These are phyloP conservation scores for Suillus tomentosus DNA, from an alignment of 768 basidiomycete genomes.

Conservation along the genomic window DNA sequence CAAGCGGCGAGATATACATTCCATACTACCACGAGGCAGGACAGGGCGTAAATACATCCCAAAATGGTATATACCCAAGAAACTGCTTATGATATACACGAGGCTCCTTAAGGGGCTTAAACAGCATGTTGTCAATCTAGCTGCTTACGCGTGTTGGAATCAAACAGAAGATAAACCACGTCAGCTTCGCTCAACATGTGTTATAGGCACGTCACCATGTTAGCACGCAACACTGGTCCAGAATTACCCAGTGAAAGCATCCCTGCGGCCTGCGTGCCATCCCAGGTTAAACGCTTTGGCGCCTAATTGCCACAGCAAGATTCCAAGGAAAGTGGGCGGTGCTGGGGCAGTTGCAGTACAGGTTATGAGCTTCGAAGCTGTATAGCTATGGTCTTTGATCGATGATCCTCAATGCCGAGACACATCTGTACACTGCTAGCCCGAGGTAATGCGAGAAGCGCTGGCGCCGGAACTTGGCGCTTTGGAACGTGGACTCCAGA, in stretches of 20 bases:
- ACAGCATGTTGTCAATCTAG: slow-evolving; percentile 2
- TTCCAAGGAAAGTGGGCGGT: background rate
- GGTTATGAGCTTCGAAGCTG: background rate
- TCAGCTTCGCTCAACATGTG: background rate
- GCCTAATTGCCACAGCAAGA: background rate
- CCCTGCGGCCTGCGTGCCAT: background rate
- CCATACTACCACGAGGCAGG: slow-evolving; percentile 3
- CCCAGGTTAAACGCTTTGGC: background rate
- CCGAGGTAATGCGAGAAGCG: background rate
- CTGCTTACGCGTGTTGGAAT: slow-evolving; percentile 8
- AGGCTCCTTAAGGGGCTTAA: slow-evolving; percentile 1
- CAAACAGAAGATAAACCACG: background rate
- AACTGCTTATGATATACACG: background rate
- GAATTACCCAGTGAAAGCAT: background rate
- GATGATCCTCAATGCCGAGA: background rate
- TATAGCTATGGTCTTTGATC: background rate
- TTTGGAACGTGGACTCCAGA: too few relatives aligned
- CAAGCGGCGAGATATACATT: slow-evolving; percentile 4
- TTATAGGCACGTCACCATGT: background rate
- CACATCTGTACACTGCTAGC: background rate
- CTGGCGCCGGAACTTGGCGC: background rate
- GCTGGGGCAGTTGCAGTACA: background rate
- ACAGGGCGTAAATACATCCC: slow-evolving; percentile 2
- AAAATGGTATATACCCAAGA: background rate
- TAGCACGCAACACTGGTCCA: background rate